These are phyloP conservation scores for Iris pallida DNA, from an alignment of 116 monocot species.

Conservation along the genomic window DNA sequence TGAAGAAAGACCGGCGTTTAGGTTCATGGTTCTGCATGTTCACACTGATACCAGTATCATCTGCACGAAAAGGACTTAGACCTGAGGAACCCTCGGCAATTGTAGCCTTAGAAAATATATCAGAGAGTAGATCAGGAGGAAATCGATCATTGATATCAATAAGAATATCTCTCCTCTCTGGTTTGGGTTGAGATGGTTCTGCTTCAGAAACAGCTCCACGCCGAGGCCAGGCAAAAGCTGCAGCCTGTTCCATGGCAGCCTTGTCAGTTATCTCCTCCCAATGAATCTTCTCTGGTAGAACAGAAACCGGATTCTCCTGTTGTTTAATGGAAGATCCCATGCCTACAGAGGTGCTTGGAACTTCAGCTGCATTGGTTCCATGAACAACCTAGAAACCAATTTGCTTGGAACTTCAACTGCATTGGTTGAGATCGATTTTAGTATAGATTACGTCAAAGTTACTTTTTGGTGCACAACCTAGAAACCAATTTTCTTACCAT, in stretches of 20 bases:
- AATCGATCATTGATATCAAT: conserved; percentile 83
- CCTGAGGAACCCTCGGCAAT: conserved; percentile 49
- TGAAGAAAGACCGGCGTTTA: conserved; percentile 82
- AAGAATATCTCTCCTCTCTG: conserved; percentile 48
- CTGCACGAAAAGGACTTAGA: conserved; percentile 29
- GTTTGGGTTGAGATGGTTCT: conserved; percentile 31
- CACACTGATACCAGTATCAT: conserved; percentile 67
- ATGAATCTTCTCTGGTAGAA: conserved; percentile 25
- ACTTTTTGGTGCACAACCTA: too few species aligned
- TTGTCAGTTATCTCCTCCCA: conserved; percentile 31
- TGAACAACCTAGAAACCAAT: too few species aligned
- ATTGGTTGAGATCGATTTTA: too few species aligned
- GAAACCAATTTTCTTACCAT: too few species aligned
- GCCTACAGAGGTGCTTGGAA: not conserved
- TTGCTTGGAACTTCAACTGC: too few species aligned
- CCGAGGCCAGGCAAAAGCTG: conserved; percentile 10
- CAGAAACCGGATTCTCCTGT: conserved; percentile 21
- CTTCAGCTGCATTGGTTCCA: conserved; percentile 15
- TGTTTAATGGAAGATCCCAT: conserved; percentile 9
- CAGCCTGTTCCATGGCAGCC: not conserved
- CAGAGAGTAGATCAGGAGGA: conserved; percentile 75
- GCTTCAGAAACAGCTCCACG: conserved; percentile 24
- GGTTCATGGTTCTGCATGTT: conserved; percentile 84
- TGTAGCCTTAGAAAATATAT: conserved; percentile 64
- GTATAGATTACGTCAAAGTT: too few species aligned